Base-by-base conservation (phyloP, 2,329 filamentous ascomycete genomes). In the Xylaria hypoxylon region DNA sequence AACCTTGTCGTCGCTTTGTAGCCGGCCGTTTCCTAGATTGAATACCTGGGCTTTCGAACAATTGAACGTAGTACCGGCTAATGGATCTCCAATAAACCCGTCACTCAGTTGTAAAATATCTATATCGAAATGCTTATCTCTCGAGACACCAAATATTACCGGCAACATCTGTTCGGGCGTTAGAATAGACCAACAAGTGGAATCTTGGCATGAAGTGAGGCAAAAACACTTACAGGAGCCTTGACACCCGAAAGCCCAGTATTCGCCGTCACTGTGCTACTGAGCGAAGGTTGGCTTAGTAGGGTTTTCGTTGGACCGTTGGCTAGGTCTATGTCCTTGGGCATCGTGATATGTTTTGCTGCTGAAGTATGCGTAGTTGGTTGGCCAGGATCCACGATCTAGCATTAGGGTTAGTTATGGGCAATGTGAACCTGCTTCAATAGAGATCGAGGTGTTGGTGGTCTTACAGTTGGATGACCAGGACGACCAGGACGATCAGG, bases 31-130 rank as follows among this genome's bases (percentile, higher is more conserved):
- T 10, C 59, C 62, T 11, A 63, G 48, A 5, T 59, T 17, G n/a
- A 67, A 73, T 1, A 62, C 7, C n/a, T 55, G 55, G 50, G 71
- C 71, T 22, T 62, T 52, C 1, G 65, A 59, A n/a, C 71, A 72
- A 6, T 68, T 61, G 15, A 40, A 22, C 22, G 64, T 31, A 13
- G 67, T 64, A 5, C 52, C 59, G 6, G 38, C 10, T 11, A 44
- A 50, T 5, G 47, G 45, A 40, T 66, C 55, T 11, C 70, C 69
- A 5, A 72, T 51, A 28, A 70, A 72, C 3, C 64, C 62, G 24
- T 48, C 48, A n/a, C 40, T 40, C 2, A 59, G 40, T 45, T 65
- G 44, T 3, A 67, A 52, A 17, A 52, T 35, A 13, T 28, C 47
- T 24, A 31, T 51, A 13, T 5, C 33, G 19, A 8, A 15, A 19